A percentile compares a stretch with the other conserved stretches of the same genome.
Evolutionary conservation across 2,329 filamentous ascomycete species (phyloP).

Genomic region (Byssothecium circinans): DNA sequence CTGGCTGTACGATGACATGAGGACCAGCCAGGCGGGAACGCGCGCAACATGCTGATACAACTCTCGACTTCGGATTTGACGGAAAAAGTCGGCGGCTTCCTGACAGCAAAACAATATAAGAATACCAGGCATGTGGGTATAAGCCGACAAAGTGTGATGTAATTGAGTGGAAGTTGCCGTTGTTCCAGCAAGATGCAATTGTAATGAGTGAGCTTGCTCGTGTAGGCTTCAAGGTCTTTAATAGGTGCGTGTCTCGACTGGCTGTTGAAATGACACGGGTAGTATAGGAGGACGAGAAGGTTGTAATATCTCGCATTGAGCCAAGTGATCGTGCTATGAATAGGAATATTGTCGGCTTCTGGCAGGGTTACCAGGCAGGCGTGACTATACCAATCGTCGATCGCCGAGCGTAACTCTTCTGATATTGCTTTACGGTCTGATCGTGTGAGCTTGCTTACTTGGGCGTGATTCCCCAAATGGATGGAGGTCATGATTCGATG

Average conservation of each 20-base stretch:
- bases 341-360: conserved; percentile 1
- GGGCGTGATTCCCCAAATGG: conserved; percentile 1
- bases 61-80: neutral
- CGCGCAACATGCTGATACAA: neutral
- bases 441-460: neutral
- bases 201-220: neutral
- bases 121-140: neutral
- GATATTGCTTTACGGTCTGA: neutral
- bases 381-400: conserved; percentile 2
- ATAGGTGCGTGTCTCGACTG: neutral
- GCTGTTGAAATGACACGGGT: conserved; percentile 6
- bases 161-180: conserved; percentile 3
- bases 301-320: conserved; percentile 3
- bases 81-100: neutral
- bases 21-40: neutral
- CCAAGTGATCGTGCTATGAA: conserved; percentile 3
- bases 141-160: neutral
- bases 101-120: neutral
- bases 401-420: conserved; percentile 1
- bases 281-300: conserved; percentile 1
- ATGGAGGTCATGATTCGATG: neutral
- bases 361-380: conserved; percentile 1
- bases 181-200: conserved; percentile 1
- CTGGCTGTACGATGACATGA: neutral
- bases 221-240: neutral